Conservation (phyloP, 441 rosid species). For the Raphanus hybrid region DNA sequence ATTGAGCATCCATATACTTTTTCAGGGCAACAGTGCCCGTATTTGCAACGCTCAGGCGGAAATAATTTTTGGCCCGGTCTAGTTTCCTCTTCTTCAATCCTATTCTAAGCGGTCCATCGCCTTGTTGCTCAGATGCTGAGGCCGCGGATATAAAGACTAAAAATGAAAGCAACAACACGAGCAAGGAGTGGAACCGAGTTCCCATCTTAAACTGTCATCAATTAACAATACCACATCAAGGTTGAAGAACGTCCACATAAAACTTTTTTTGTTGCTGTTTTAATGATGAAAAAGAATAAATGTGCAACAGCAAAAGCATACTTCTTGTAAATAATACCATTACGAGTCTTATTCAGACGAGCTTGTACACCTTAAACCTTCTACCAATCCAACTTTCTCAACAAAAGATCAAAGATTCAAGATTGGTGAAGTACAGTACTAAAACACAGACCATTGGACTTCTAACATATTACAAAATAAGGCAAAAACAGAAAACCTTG, state of each 20-base stretch:
- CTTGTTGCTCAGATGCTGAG: constrained; percentile 37
- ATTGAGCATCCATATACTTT: constrained; percentile 65
- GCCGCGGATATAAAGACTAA: constrained; percentile 45
- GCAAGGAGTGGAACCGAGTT: constrained; percentile 39
- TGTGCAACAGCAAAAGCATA: constrained; percentile 1
- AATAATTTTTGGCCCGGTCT: constrained; percentile 48
- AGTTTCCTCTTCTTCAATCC: constrained; percentile 61
- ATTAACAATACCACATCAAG: constrained; percentile 1
- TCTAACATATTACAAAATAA: neutral
- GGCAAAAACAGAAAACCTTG: neutral
- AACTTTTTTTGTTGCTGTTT: neutral
- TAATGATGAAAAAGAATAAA: neutral
- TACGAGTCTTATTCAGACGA: neutral
- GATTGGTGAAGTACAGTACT: constrained; percentile 8
- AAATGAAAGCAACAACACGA: constrained; percentile 45
- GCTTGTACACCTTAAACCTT: constrained; percentile 10
- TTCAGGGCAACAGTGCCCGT: constrained; percentile 52
- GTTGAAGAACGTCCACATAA: neutral
- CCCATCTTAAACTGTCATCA: constrained; percentile 53
- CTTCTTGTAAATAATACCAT: neutral
- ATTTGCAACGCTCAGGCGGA: constrained; percentile 35
- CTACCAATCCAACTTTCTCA: neutral
- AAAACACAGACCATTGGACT: constrained; percentile 4
- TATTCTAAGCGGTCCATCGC: constrained; percentile 58
- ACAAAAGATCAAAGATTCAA: constrained; percentile 19